phyloP scores from a whole-genome alignment of 2,329 filamentous ascomycete genomes.

The Aspergillus versicolor region DNA sequence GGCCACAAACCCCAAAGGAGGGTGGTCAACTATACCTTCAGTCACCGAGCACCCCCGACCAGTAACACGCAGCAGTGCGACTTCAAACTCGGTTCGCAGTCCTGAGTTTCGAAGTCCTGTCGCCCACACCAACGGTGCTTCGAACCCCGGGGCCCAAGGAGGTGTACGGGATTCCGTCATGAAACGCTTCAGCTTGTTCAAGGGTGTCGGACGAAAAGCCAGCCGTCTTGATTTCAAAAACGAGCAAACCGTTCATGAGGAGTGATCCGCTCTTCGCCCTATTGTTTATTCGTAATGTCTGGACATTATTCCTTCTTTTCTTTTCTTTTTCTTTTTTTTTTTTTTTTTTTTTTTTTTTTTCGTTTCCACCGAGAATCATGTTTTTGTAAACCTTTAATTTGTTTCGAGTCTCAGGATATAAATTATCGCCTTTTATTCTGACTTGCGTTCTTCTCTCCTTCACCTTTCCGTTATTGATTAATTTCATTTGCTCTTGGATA shows the following conservation, averaged over 20 bases:
- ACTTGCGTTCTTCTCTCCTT: conserved; percentile 8
- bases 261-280: conserved; percentile 28
- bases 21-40: conserved; percentile 35
- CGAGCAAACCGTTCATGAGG: conserved; percentile 33
- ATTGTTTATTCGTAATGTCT: conserved; percentile 26
- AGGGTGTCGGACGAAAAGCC: conserved; percentile 66
- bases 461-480: conserved; percentile 9
- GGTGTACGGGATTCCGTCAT: conserved; percentile 62
- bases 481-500: conserved; percentile 11
- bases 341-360: conserved; percentile 6
- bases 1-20: conserved; percentile 23
- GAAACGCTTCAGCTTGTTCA: conserved; percentile 76
- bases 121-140: conserved; percentile 41
- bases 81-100: conserved; percentile 12
- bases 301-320: conserved; percentile 21
- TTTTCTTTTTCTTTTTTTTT: conserved; percentile 1
- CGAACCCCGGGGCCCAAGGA: conserved; percentile 26
- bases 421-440: not conserved
- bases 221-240: conserved; percentile 54
- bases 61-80: conserved; percentile 29
- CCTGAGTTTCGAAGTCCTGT: conserved; percentile 21
- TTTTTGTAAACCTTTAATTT: conserved; percentile 20
- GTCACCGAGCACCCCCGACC: conserved; percentile 36
- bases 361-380: not conserved
- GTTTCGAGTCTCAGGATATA: not conserved